Evolutionary conservation across 2,329 filamentous ascomycete genomes (phyloP), one percentile per base, ranked within the genome.

Genomic region (Bretziella fagacearum): DNA sequence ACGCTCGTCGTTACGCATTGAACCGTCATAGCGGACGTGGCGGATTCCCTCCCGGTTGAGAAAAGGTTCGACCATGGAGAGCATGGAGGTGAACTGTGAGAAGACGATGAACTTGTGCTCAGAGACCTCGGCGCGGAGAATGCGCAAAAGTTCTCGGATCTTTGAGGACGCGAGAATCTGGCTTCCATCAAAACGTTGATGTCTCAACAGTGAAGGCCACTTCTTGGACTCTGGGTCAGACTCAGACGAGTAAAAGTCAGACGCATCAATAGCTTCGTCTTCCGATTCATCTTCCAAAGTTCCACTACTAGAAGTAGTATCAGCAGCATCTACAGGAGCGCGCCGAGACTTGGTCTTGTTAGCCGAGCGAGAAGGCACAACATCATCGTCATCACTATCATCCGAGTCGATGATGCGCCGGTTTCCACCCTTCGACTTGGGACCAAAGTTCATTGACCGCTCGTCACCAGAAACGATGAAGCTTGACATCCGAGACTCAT

Each of bases 101-200:
- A 98, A 98, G 53, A 98, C 86, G 56, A 98, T 98, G 59, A 94
- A 93, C 60, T 98, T 98, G 70, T 94, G 84, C 51, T 85, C 70
- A 1, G 71, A 66, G 0, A 79, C 78, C 61, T 98, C 91, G 37
- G 75, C 75, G 53, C 78, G 73, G 6, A 98, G 73, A 44, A 98
- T 83, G 51, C 77, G 70, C 57, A 93, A 73, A 17, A 96, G 71
- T 55, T 91, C 79, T 37, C 81, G 79, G 56, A 98, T 93, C 66
- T 98, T 98, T 55, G 91, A 89, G 0, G 91, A 98, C 2, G 77
- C 72, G 22, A 74, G 66, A 27, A 81, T 68, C 23, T 0, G 58
- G 56, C 25, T 56, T 7, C 55, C 55, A 7, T 56, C 57, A 1
- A 57, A 53, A 4, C 15, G n/a, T 13, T 44, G 22, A 17, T 18